Base-by-base conservation (phyloP, 768 basidiomycete genomes). In the Russula sp. region DNA sequence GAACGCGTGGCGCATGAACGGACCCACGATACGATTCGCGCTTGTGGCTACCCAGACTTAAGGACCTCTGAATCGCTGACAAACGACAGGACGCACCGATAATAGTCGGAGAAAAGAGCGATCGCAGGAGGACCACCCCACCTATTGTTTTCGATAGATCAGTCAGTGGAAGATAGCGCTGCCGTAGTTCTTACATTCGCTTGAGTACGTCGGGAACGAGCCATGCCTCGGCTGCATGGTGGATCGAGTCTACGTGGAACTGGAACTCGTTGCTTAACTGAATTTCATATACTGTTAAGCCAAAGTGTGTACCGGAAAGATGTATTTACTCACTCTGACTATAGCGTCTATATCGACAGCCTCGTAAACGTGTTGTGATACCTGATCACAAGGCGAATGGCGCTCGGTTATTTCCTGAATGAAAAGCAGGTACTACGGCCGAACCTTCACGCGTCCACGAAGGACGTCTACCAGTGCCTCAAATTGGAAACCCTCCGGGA, bases 181-280 rank as follows among this genome's bases (percentile, higher is more conserved):
- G 52, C 13, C 37, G 31, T 22, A 48, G 31, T 20, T 42, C 90
- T 69, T 80, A 90, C 51, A 83, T 81, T 68, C 80, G 78, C 73
- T 88, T 90, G 65, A 96, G 75, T 6, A 88, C 72, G 50, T 87
- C 85, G 1, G 92, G 89, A 22, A 94, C 87, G 11, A 94, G 82
- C 69, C 88, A 94, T 0, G 91, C 86, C 68, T 94, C 90, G 62
- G 84, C 84, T 2, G 91, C 91, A 65, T 87, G 84, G 68, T 92
- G 91, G 71, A 92, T 83, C 2, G 86, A 85, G 4, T 89, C 84
- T 59, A 91, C 80, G 6, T 84, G 82, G 72, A 91, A 91, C 68
- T 86, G 80, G 80, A 92, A 94, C 71, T 94, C 91, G 69, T 94
- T 89, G 37, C 89, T 84, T 40, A 92, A 78, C 82, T 90, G 65